These are phyloP conservation scores for Fragilaria crotonensis DNA, from an alignment of 108 stramenopile species.

Conservation along the genomic window DNA sequence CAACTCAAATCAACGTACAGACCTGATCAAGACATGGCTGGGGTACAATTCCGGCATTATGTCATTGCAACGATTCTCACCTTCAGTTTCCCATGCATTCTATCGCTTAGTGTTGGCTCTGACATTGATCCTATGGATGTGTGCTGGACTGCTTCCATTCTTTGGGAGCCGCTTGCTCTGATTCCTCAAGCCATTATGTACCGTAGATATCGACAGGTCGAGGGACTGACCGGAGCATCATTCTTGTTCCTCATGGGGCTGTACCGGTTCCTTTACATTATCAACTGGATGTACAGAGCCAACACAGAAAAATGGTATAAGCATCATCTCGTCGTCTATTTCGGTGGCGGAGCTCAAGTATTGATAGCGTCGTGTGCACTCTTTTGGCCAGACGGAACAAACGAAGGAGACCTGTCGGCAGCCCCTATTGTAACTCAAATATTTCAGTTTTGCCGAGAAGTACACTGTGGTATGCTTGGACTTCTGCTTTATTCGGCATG, in stretches of 20 bases:
- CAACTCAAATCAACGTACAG: constrained; percentile 79
- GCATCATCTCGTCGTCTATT: neutral
- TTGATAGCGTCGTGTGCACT: too few species aligned
- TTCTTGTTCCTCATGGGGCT: neutral
- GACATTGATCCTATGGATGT: constrained; percentile 30
- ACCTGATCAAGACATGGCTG: constrained; percentile 73
- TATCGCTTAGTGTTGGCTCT: constrained; percentile 5
- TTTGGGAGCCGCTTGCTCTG: constrained; percentile 83
- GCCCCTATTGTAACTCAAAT: too few species aligned
- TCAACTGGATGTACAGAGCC: neutral
- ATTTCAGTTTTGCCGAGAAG: too few species aligned
- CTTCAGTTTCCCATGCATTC: neutral
- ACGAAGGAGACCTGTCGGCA: too few species aligned
- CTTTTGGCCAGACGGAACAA: too few species aligned
- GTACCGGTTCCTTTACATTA: neutral
- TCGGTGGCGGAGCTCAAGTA: neutral
- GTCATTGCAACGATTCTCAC: too few species aligned
- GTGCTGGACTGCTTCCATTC: constrained; percentile 85
- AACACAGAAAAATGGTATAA: neutral
- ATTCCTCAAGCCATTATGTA: constrained; percentile 89
- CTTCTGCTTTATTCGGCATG: too few species aligned
- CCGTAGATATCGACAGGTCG: constrained; percentile 14
- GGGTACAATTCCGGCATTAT: too few species aligned
- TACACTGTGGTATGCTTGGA: too few species aligned
- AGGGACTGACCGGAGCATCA: neutral